Percentiles rank a stretch among this genome's conserved stretches.
Evolutionary conservation across 169 alveolate species (phyloP).

Genomic region (Plasmodium ovale): DNA sequence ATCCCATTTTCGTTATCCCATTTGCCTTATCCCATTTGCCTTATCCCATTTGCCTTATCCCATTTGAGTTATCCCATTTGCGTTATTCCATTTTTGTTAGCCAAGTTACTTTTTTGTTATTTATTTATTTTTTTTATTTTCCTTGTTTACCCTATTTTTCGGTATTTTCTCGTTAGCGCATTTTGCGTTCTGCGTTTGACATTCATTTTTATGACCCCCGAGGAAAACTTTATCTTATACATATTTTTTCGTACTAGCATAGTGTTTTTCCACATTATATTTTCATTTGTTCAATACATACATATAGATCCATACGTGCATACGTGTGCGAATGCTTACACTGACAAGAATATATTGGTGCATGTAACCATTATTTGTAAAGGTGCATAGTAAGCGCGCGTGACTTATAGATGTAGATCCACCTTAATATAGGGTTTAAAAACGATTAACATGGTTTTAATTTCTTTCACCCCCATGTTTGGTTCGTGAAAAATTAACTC

Average conservation of each 20-base stretch:
- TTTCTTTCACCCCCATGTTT: neutral
- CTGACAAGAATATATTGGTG: neutral
- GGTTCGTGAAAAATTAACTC: no score
- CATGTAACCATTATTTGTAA: no score
- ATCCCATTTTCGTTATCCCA: neutral
- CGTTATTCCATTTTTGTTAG: neutral
- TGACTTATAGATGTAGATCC: neutral
- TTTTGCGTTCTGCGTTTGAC: neutral
- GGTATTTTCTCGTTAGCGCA: neutral
- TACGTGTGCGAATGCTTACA: neutral
- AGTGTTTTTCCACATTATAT: neutral
- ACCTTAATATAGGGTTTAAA: no score
- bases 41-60: neutral
- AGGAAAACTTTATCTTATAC: neutral
- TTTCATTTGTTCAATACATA: neutral
- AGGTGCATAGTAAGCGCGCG: neutral
- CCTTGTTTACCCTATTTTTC: neutral
- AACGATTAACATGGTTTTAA: no score
- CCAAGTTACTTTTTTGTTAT: constrained; percentile 9
- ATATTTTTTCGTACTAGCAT: neutral
- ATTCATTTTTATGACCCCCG: neutral
- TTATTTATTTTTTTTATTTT: constrained; percentile 4
- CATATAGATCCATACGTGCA: neutral
- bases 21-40: neutral
- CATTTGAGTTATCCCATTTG: neutral